These are phyloP conservation scores for Nepenthes mirabilis DNA, from an alignment of 148 eudicot species.

Conservation along the genomic window DNA sequence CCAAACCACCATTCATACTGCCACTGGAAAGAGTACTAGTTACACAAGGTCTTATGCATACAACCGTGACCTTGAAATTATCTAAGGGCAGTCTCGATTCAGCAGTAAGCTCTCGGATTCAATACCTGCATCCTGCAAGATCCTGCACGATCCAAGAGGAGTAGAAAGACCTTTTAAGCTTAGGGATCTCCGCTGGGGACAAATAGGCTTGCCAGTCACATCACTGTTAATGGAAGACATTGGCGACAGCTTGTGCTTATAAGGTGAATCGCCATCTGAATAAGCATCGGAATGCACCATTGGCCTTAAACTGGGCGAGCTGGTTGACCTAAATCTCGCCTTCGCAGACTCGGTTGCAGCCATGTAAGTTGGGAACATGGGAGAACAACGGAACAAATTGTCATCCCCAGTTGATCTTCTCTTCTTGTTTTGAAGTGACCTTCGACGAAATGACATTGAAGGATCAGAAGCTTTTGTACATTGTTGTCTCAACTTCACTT, in stretches of 20 bases:
- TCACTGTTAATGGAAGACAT: conserved; percentile 61
- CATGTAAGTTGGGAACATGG: conserved; percentile 59
- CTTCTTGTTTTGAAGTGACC: conserved; percentile 37
- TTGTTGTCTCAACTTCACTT: conserved; percentile 10
- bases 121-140: too few relatives aligned
- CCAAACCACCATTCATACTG: too few relatives aligned
- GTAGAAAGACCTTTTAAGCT: conserved; percentile 16
- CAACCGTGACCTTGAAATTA: too few relatives aligned
- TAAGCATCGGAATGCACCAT: conserved; percentile 19
- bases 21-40: too few relatives aligned
- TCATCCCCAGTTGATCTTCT: conserved; percentile 34
- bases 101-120: too few relatives aligned
- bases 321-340: conserved; percentile 45
- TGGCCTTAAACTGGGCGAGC: conserved; percentile 50
- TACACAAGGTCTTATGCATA: too few relatives aligned
- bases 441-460: conserved; percentile 16
- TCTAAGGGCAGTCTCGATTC: too few relatives aligned
- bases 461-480: conserved; percentile 13
- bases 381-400: conserved; percentile 20
- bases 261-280: conserved; percentile 55
- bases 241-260: conserved; percentile 51
- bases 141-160: too few relatives aligned
- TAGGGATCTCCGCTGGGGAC: conserved; percentile 38
- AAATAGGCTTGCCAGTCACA: conserved; percentile 16
- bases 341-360: conserved; percentile 66